These are phyloP conservation scores for Trichomonas gallinae DNA, from an alignment of 208 protist species.

Conservation along the genomic window DNA sequence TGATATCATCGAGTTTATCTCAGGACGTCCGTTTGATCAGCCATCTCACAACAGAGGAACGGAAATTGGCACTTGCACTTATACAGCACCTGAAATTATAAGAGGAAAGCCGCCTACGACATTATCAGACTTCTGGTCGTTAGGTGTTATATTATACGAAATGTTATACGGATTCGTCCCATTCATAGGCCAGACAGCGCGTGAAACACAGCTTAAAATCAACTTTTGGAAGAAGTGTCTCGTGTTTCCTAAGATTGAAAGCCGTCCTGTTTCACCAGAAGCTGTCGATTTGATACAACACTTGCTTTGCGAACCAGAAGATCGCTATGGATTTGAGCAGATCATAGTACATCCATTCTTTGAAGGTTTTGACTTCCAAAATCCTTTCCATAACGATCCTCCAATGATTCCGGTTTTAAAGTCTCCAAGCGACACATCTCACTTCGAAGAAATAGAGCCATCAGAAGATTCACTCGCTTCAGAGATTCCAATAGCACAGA, in stretches of 20 bases:
- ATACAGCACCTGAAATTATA: background rate
- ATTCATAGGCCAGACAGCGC: conserved; percentile 46
- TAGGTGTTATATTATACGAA: conserved; percentile 58
- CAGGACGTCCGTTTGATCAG: too few relatives aligned
- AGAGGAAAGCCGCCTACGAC: background rate
- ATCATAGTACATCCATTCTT: conserved; percentile 3
- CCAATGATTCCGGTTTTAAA: background rate
- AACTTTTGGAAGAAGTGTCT: conserved; percentile 46
- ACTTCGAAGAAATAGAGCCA: conserved; percentile 3
- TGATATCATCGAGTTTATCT: background rate
- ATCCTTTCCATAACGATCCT: background rate
- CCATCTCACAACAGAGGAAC: background rate
- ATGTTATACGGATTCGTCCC: conserved; percentile 54
- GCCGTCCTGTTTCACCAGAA: background rate
- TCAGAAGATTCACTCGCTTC: background rate
- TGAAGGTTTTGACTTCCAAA: background rate
- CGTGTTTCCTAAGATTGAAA: background rate
- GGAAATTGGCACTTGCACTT: background rate
- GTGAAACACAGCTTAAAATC: conserved; percentile 54
- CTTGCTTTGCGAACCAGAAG: background rate
- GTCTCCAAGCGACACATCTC: background rate
- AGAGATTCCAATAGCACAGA: background rate
- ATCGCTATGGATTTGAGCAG: background rate
- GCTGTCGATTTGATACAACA: background rate
- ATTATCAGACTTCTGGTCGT: conserved; percentile 51